Base-by-base conservation (phyloP, 2,329 filamentous ascomycete species). In the Chaetomium strumarium region DNA sequence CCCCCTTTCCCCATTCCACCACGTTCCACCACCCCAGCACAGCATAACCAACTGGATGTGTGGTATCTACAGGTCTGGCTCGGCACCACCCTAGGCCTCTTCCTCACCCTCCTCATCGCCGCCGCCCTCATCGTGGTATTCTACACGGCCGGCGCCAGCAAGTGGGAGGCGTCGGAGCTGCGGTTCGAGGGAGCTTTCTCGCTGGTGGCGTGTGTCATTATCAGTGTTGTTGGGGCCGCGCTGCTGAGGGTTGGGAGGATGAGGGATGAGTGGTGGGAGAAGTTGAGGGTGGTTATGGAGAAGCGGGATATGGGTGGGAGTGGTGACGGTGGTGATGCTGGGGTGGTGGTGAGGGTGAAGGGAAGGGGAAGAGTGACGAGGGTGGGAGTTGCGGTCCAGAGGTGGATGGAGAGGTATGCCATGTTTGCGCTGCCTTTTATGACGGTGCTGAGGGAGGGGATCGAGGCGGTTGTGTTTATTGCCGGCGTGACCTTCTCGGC, bases 401-500 rank as follows among this genome's bases (percentile, higher is more conserved):
- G 73, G 51, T 87, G 80, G 71, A 70, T 76, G 17, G 85, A 91
- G 67, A 90, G 87, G 67, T 93, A 95, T 65, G 82, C 84, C 64
- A 89, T 95, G 86, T 93, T 95, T 67, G 69, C 88, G 42, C 73
- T 95, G 50, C 90, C 90, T 1, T 95, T 95, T 69, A 77, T 95
- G 65, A 95, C 90, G 0, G 86, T 93, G n/a, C 72, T 95, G 13
- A 77, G 90, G 34, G 90, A 95, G 67, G 90, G 90, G 2, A 79
- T 95, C 30, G 90, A 96, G 67, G 88, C 86, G 0, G 85, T 95
- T 33, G 80, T 95, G 20, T 95, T 95, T 67, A 83, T 95, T 49
- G 88, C 88, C 14, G 90, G 90, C 17, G 90, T 96, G 5, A 85
- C 86, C 3, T 83, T 95, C 50, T 81, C 83, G 1, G 75, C 86